Evolutionary conservation across 2,329 filamentous ascomycete genomes (phyloP).

Genomic region (Malbranchea zuffiana): DNA sequence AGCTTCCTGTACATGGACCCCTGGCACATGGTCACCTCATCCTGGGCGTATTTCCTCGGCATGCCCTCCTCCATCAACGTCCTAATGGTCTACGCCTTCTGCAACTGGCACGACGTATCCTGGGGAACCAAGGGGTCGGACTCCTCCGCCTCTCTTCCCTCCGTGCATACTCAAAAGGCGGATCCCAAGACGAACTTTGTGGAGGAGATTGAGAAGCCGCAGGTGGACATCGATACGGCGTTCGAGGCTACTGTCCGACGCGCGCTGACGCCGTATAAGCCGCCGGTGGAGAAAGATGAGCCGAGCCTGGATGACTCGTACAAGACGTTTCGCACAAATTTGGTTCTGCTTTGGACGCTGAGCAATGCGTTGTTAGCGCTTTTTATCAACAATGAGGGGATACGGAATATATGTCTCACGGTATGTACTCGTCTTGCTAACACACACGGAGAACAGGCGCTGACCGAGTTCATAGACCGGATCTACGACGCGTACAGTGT

Average conservation of each 20-base stretch:
- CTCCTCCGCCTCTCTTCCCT: slow-evolving; percentile 84
- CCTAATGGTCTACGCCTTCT: slow-evolving; percentile 97
- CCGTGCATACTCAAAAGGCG: slow-evolving; percentile 75
- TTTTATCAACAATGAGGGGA: slow-evolving; percentile 76
- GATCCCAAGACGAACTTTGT: slow-evolving; percentile 78
- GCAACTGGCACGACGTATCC: slow-evolving; percentile 99
- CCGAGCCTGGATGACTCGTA: slow-evolving; percentile 94
- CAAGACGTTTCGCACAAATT: slow-evolving; percentile 96
- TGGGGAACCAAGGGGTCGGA: slow-evolving; percentile 99
- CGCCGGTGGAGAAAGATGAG: slow-evolving; percentile 64
- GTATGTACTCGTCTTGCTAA: slow-evolving; percentile 46
- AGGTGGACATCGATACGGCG: slow-evolving; percentile 95
- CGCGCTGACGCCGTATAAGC: slow-evolving; percentile 71
- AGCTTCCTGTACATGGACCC: slow-evolving; percentile 97
- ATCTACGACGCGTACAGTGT: slow-evolving; percentile 61
- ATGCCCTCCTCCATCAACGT: slow-evolving; percentile 99
- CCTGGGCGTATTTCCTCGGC: slow-evolving; percentile 80
- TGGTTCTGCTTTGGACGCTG: slow-evolving; percentile 94
- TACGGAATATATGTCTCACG: slow-evolving; percentile 72
- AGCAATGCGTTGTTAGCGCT: slow-evolving; percentile 80
- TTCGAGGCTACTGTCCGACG: slow-evolving; percentile 95
- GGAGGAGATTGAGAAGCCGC: slow-evolving; percentile 90
- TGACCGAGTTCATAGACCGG: slow-evolving; percentile 45
- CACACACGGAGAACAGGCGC: slow-evolving; percentile 15
- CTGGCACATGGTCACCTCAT: slow-evolving; percentile 99